phyloP scores from a whole-genome alignment of 805 yeast genomes.

The Yamadazyma akitaensis region DNA sequence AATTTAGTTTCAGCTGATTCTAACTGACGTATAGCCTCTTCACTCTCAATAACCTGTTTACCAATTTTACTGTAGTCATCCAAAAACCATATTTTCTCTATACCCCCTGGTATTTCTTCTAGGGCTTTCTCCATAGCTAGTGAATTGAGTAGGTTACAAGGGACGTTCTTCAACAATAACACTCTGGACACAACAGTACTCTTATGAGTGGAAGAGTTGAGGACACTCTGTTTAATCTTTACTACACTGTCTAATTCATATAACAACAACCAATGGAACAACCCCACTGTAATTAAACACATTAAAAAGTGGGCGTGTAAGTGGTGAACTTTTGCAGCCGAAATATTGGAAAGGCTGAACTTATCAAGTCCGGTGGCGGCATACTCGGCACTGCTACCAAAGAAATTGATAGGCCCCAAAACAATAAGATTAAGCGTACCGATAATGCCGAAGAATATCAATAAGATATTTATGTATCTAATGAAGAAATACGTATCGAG shows the following conservation, averaged over 20 bases:
- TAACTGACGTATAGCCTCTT: constrained; percentile 24
- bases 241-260: constrained; percentile 55
- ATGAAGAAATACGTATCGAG: constrained; percentile 74
- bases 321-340: constrained; percentile 46
- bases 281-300: constrained; percentile 49
- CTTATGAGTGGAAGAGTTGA: constrained; percentile 27
- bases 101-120: constrained; percentile 49
- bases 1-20: constrained; percentile 25
- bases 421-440: constrained; percentile 56
- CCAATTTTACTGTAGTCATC: constrained; percentile 24
- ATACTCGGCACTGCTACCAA: constrained; percentile 30
- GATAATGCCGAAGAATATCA: constrained; percentile 49
- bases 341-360: constrained; percentile 68
- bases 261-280: constrained; percentile 55
- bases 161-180: constrained; percentile 46
- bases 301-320: constrained; percentile 63
- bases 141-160: constrained; percentile 26
- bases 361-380: constrained; percentile 55
- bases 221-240: constrained; percentile 43
- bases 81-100: constrained; percentile 59
- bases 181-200: constrained; percentile 26
- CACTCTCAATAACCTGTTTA: constrained; percentile 19
- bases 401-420: constrained; percentile 60
- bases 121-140: constrained; percentile 28
- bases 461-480: constrained; percentile 53